These are phyloP conservation scores for Nevesoporus exiguus DNA, from an alignment of 768 basidiomycete species.

Conservation along the genomic window DNA sequence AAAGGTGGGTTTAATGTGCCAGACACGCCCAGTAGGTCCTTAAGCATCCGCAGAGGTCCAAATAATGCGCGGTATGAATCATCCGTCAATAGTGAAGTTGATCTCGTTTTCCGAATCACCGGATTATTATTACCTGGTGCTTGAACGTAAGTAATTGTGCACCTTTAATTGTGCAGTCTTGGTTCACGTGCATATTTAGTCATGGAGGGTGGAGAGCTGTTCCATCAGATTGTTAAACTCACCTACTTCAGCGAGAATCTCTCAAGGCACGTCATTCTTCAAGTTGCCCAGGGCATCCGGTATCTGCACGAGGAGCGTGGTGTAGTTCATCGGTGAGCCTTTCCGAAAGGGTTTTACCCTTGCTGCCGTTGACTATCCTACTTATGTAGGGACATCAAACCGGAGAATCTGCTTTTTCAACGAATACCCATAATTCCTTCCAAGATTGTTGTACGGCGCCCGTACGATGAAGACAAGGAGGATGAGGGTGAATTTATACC, in stretches of 20 bases:
- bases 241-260: constrained; percentile 98
- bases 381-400: constrained; percentile 80
- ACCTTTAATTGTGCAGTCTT: not conserved
- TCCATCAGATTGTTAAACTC: constrained; percentile 98
- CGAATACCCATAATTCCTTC: constrained; percentile 90
- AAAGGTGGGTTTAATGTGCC: constrained; percentile 54
- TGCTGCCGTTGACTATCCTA: not conserved
- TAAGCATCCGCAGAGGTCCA: constrained; percentile 73
- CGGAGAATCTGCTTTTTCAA: constrained; percentile 94
- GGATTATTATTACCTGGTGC: constrained; percentile 91
- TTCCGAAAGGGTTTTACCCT: not conserved
- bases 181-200: constrained; percentile 44
- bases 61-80: constrained; percentile 94
- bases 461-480: constrained; percentile 97
- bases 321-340: constrained; percentile 80
- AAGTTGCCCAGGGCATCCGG: constrained; percentile 90
- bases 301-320: constrained; percentile 97
- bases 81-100: constrained; percentile 91
- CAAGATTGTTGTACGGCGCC: constrained; percentile 65
- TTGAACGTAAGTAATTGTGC: constrained; percentile 67
- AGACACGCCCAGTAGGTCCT: not conserved
- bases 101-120: constrained; percentile 87
- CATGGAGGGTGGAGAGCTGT: constrained; percentile 97
- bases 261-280: constrained; percentile 94
- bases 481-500: constrained; percentile 96